Base-by-base conservation (phyloP, 140 eudicot species). In the Anethum foeniculum region DNA sequence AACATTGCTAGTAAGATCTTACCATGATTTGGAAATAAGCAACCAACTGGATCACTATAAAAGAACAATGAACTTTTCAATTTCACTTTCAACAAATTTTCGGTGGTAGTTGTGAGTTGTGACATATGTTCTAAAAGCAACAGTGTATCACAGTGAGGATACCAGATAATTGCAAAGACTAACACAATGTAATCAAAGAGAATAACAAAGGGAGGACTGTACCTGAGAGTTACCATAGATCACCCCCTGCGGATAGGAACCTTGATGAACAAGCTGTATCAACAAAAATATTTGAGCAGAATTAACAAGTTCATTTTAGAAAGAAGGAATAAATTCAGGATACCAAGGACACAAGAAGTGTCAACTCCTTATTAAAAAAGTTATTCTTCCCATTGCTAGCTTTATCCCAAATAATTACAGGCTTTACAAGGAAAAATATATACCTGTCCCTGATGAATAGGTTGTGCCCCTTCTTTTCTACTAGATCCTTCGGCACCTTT, bases 151-250 rank as follows among this genome's bases (percentile, higher is more conserved):
- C 12, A 16, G 47, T 7, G 21, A 41, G 7, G 47, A 6, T 16
- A 18, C 76, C 46, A 5, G 27, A 11, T 32, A 3, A 36, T 71
- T 18, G 48, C 77, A 44, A 72, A 72, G 77, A 72, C 77, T 6
- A 48, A 38, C 51, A 71, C 27, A 73, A 36, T 73, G 28, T 41
- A 4, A 58, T 21, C 4, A 23, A 58, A 58, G 68, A 23, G 68
- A 43, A n/a, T 3, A 10, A 73, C 38, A 44, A 27, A n/a, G 56
- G 39, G 32, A 23, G 7, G 5, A 25, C 21, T 56, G 58, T 85
- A 93, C 96, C 96, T 90, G 90, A 80, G 93, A 74, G 81, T 89
- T 90, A 56, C 82, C 92, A 85, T 93, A 93, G 76, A 41, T 92
- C 79, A 86, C 58, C 64, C 87, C 92, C 81, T 85, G 97, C 9